Conservation (phyloP, 2,329 filamentous ascomycete species). For the Magnaporthales sp. region DNA sequence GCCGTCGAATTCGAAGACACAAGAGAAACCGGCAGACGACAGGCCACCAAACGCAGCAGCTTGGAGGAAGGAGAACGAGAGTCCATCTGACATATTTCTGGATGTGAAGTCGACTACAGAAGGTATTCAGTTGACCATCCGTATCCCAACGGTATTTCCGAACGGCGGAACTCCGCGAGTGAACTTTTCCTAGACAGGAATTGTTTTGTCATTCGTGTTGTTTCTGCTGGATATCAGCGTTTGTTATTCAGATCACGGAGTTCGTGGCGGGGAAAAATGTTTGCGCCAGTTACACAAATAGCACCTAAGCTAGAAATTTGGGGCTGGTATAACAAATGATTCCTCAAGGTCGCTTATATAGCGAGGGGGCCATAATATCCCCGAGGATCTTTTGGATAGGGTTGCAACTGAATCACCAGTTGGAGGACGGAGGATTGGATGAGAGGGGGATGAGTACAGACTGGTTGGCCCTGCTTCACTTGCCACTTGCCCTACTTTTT, state of each 20-base stretch:
- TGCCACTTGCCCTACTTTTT: neutral
- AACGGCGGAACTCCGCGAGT: slow-evolving; percentile 21
- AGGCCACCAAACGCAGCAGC: slow-evolving; percentile 19
- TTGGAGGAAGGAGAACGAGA: slow-evolving; percentile 30
- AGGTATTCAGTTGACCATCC: slow-evolving; percentile 48
- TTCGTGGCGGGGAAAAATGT: neutral
- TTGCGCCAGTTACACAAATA: neutral
- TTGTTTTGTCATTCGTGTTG: neutral
- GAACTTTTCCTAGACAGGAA: slow-evolving; percentile 17
- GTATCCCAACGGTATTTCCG: slow-evolving; percentile 47
- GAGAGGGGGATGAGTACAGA: neutral
- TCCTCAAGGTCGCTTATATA: neutral
- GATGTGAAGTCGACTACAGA: slow-evolving; percentile 50
- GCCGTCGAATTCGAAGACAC: neutral
- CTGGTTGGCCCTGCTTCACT: neutral
- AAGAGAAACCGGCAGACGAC: slow-evolving; percentile 21
- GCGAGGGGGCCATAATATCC: neutral
- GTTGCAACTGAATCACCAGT: neutral
- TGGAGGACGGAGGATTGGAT: neutral
- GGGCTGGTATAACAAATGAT: neutral
- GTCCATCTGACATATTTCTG: slow-evolving; percentile 45
- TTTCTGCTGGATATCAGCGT: neutral
- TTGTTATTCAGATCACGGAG: neutral
- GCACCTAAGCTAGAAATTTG: neutral
- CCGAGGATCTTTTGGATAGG: neutral